Evolutionary conservation across 2,329 filamentous ascomycete species (phyloP), one percentile per base, ranked within the genome.

Genomic region (Zymoseptoria tritici): DNA sequence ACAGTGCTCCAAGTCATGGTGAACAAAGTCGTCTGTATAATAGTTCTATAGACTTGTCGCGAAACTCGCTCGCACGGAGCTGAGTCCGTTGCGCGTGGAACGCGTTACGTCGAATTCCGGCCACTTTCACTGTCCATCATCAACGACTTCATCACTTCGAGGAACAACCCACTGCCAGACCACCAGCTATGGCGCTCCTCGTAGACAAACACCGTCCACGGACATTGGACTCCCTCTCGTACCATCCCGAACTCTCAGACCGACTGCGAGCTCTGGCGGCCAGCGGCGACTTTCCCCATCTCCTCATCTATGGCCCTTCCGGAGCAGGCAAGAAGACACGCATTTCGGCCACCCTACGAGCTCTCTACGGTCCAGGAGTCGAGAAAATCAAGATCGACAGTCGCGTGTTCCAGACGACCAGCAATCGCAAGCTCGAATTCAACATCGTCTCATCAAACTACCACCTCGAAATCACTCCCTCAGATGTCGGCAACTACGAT

Each of bases 331-430:
- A 99, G 76, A 99, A 99, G 78, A 99, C 94, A 1, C 87, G 94
- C 51, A 95, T 97, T 66, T 91, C 97, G 19, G 92, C 94, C 16
- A 97, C 93, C 0, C 79, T 99, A 3, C 96, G 96, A 74, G 93
- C 97, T 72, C 83, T 99, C 7, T 99, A 94, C 75, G 94, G 94
- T 0, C 87, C 93, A 0, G 93, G 94, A 51, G 94, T 96, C n/a
- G 95, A 99, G 73, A 97, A 97, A 82, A 99, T 99, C 82, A 97
- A 97, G 79, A 97, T 99, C 77, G 94, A 99, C 73, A 90, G 91
- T 11, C 89, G 94, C 65, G 89, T 97, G 60, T 99, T 99, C 79
- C 92, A 96, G 76, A 97, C 94, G 1, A 92, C 86, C 21, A 70
- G 88, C 72, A 97, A 96, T 76, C 91, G 94, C 73, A 99, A 99